Conservation (phyloP, 2,329 filamentous ascomycete genomes). For the Dactylonectria estremocensis region DNA sequence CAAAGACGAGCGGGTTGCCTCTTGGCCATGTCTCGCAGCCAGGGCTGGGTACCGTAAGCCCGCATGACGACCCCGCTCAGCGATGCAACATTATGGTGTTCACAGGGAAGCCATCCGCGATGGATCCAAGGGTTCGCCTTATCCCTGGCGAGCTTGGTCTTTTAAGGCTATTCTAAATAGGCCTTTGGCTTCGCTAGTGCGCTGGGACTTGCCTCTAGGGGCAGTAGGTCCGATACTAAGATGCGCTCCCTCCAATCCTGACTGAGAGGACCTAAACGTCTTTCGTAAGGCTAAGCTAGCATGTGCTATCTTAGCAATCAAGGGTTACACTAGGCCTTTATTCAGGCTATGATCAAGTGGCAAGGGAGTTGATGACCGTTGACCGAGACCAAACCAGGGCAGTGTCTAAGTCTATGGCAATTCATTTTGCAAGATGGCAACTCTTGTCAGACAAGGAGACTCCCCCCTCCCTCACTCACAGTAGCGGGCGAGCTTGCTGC, state of each 20-base stretch:
- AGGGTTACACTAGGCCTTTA: too few species aligned
- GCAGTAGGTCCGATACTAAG: slow-evolving; percentile 26
- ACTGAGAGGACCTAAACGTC: slow-evolving; percentile 22
- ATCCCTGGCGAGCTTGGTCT: slow-evolving; percentile 18
- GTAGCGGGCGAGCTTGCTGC: background rate
- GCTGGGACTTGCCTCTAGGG: slow-evolving; percentile 9
- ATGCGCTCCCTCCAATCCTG: slow-evolving; percentile 17
- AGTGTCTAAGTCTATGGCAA: too few species aligned
- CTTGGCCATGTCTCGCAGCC: too few species aligned
- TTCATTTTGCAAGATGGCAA: too few species aligned
- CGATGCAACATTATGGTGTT: slow-evolving; percentile 37
- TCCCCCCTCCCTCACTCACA: background rate
- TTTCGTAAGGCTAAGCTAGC: background rate
- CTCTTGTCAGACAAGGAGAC: too few species aligned
- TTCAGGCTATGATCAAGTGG: too few species aligned
- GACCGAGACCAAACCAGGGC: too few species aligned
- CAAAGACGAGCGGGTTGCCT: too few species aligned
- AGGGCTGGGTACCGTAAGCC: slow-evolving; percentile 27
- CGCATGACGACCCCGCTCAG: slow-evolving; percentile 35
- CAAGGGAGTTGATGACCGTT: too few species aligned
- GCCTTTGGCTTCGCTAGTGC: slow-evolving; percentile 20
- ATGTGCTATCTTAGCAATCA: too few species aligned
- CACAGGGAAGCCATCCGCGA: slow-evolving; percentile 41
- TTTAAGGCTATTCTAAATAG: slow-evolving; percentile 7
- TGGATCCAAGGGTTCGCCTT: slow-evolving; percentile 30